Evolutionary conservation across 2,329 filamentous ascomycete species (phyloP).

Genomic region (Fusarium sp.): DNA sequence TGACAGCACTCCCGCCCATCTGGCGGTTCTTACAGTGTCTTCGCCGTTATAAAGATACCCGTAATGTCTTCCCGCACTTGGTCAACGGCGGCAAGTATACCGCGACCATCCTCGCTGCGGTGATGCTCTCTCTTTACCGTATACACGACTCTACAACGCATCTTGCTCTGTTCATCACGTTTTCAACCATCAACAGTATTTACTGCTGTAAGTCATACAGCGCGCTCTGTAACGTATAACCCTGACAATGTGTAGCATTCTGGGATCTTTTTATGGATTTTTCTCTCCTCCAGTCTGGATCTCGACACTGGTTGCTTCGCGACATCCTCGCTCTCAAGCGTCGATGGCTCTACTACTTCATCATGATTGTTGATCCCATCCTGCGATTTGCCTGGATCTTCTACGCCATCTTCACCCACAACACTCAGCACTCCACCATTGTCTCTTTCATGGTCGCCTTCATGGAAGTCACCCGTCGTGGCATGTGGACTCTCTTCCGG

Average conservation of each 20-base stretch:
- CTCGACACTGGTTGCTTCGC: constrained; percentile 75
- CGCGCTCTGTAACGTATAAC: not conserved
- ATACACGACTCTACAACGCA: constrained; percentile 68
- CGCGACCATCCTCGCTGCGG: constrained; percentile 83
- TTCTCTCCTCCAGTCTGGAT: constrained; percentile 83
- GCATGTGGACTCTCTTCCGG: constrained; percentile 91
- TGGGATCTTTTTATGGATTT: constrained; percentile 99
- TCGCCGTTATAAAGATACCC: constrained; percentile 87
- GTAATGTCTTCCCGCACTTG: constrained; percentile 89
- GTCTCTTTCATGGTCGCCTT: constrained; percentile 83
- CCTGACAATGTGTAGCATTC: constrained; percentile 62
- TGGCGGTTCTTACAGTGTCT: constrained; percentile 93
- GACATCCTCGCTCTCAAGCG: constrained; percentile 83
- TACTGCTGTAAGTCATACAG: constrained; percentile 73
- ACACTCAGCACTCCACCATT: constrained; percentile 84
- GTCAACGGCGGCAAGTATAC: constrained; percentile 93
- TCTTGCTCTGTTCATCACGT: constrained; percentile 80
- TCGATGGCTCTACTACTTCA: constrained; percentile 84
- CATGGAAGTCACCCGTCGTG: constrained; percentile 83
- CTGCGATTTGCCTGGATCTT: constrained; percentile 95
- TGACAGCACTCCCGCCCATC: constrained; percentile 83
- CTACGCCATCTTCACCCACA: constrained; percentile 83
- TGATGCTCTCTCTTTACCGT: constrained; percentile 84
- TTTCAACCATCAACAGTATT: constrained; percentile 82
- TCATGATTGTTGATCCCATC: constrained; percentile 85